Evolutionary conservation across 371 early-diverging fungal species (phyloP).

Genomic region (Mortierella sp.): DNA sequence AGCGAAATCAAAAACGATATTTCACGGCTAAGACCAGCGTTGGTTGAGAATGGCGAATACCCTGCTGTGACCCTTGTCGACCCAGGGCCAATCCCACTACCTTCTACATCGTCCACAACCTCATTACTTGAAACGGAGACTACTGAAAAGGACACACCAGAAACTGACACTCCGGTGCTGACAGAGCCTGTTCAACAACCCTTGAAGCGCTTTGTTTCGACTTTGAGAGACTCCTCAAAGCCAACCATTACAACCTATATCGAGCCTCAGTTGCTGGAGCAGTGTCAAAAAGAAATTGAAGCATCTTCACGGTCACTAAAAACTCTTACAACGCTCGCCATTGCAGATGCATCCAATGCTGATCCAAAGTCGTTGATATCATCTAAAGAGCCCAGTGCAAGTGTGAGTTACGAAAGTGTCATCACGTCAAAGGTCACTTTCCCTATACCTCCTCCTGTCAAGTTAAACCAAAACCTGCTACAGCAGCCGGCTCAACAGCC

Average conservation of each 20-base stretch:
- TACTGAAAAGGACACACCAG: neutral
- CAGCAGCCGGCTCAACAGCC: conserved; percentile 27
- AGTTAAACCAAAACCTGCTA: conserved; percentile 42
- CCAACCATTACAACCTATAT: conserved; percentile 53
- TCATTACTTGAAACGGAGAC: neutral
- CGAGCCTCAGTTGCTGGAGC: conserved; percentile 50
- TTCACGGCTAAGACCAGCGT: conserved; percentile 31
- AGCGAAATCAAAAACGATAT: conserved; percentile 33
- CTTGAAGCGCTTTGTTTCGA: conserved; percentile 47
- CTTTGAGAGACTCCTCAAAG: conserved; percentile 46
- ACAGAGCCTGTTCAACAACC: conserved; percentile 13
- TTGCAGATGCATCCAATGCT: neutral
- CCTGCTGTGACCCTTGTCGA: conserved; percentile 48
- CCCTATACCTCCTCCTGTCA: conserved; percentile 55
- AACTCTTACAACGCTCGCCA: neutral
- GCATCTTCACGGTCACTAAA: conserved; percentile 14
- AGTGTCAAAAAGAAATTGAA: conserved; percentile 35
- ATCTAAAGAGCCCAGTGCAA: neutral
- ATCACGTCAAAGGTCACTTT: conserved; percentile 32
- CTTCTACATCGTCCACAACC: conserved; percentile 6
- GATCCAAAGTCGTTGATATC: neutral
- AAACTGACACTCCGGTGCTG: neutral
- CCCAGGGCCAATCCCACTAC: conserved; percentile 36
- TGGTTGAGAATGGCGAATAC: conserved; percentile 37
- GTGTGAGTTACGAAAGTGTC: conserved; percentile 12